phyloP scores from a whole-genome alignment of 441 rosid species.

The Breynia disticha region DNA sequence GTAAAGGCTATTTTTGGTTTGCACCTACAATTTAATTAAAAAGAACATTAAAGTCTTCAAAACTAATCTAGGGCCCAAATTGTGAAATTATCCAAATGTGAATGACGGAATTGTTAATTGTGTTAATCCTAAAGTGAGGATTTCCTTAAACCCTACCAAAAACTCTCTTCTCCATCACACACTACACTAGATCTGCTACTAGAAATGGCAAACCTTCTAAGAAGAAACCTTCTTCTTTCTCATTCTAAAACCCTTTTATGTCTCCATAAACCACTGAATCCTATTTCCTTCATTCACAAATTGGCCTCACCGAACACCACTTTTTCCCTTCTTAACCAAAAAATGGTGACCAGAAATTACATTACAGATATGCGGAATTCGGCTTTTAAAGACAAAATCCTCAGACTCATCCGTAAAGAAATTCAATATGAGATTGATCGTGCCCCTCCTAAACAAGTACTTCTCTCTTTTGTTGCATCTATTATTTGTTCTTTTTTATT shows the following conservation, averaged over 20 bases:
- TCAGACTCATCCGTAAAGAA: slow-evolving; percentile 41
- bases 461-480: neutral
- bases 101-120: too few species aligned
- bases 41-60: too few species aligned
- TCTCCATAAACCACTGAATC: neutral
- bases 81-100: too few species aligned
- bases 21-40: too few species aligned
- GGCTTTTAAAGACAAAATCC: slow-evolving; percentile 43
- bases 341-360: slow-evolving; percentile 24
- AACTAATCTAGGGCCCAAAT: too few species aligned
- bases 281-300: neutral
- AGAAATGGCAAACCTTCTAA: slow-evolving; percentile 32
- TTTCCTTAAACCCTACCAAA: neutral
- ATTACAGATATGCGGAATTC: slow-evolving; percentile 48
- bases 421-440: slow-evolving; percentile 49
- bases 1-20: too few species aligned
- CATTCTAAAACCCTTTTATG: slow-evolving; percentile 13
- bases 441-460: slow-evolving; percentile 42
- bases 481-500: neutral
- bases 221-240: slow-evolving; percentile 18
- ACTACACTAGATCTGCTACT: too few species aligned
- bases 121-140: too few species aligned
- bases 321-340: neutral
- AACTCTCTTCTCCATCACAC: neutral
- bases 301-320: neutral